Evolutionary conservation across 257 asterid genomes (phyloP).

Genomic region (Cinchona pubescens): DNA sequence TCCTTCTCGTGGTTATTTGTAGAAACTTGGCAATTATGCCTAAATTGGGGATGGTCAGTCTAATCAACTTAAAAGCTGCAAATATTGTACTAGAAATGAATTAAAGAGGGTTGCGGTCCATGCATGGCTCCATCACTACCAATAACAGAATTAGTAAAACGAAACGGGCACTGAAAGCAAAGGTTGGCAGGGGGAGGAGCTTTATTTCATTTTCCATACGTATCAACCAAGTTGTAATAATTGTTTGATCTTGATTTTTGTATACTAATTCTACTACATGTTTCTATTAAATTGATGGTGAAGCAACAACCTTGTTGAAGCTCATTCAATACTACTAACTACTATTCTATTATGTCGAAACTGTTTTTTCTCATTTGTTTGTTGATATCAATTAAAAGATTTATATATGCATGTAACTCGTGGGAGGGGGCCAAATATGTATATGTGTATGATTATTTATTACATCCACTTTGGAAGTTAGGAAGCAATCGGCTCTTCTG

Average conservation of each 20-base stretch:
- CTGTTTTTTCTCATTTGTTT: not conserved
- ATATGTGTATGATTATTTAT: not conserved
- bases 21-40: not conserved
- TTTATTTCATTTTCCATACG: not conserved
- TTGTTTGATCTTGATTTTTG: not conserved
- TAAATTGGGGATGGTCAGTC: not conserved
- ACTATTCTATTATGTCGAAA: not conserved
- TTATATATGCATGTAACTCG: not conserved
- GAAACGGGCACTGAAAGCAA: not conserved
- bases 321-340: no score
- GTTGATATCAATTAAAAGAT: not conserved
- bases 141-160: not conserved
- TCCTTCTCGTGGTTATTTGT: no score
- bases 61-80: not conserved
- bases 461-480: not conserved
- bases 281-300: not conserved
- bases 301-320: not conserved
- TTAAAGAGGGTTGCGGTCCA: slow-evolving; percentile 8
- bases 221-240: slow-evolving; percentile 3
- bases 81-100: not conserved
- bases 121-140: not conserved
- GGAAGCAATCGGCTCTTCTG: not conserved
- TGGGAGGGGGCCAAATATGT: not conserved
- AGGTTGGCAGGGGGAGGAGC: not conserved
- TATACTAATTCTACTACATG: not conserved